Evolutionary conservation across 1,139 yeast species (phyloP).

Genomic region (Scheffersomyces segobiensis): DNA sequence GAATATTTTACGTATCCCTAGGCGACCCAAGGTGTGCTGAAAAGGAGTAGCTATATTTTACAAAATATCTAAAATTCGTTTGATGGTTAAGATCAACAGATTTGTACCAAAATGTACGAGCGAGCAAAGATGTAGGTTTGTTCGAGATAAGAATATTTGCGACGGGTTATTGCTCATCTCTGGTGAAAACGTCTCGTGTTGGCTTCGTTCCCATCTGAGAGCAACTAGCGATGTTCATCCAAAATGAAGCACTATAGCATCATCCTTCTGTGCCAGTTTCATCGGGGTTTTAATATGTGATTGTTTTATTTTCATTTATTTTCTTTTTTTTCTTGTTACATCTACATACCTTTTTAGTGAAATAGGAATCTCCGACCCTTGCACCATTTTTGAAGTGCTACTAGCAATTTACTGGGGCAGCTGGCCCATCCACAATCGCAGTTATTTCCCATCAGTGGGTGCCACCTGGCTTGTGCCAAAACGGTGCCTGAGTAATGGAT

Average conservation of each 20-base stretch:
- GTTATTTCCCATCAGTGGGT: background rate
- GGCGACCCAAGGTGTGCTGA: background rate
- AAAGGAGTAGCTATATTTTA: background rate
- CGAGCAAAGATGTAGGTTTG: background rate
- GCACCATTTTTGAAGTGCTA: background rate
- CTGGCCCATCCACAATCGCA: background rate
- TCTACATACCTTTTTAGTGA: slow-evolving; percentile 1
- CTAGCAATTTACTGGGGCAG: background rate
- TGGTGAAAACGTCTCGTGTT: background rate
- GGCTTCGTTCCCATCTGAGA: background rate
- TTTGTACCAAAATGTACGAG: background rate
- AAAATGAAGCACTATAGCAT: background rate
- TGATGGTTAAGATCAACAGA: background rate
- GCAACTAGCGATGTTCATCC: background rate
- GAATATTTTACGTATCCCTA: background rate
- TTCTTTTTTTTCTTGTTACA: background rate
- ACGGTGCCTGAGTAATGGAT: background rate
- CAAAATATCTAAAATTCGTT: background rate
- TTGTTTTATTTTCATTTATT: background rate
- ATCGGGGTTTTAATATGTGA: background rate
- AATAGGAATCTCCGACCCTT: slow-evolving; percentile 1
- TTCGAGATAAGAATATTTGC: background rate
- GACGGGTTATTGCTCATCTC: background rate
- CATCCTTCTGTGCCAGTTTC: background rate
- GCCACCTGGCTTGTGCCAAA: background rate